Evolutionary conservation across 495 filamentous ascomycete genomes (phyloP).

Genomic region (Sabuloglossum arenarium): DNA sequence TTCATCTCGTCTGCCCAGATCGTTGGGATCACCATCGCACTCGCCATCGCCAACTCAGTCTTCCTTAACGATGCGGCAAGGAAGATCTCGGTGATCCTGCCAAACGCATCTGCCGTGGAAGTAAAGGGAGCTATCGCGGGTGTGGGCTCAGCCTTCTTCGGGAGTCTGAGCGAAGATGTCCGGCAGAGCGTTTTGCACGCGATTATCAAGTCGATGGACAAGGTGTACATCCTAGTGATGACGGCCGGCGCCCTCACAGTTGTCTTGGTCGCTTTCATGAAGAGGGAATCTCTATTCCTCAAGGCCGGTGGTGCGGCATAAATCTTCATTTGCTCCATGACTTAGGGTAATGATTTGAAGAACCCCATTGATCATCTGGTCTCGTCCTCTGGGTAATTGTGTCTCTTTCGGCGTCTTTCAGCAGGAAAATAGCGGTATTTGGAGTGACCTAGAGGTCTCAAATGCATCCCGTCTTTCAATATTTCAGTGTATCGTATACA

Average conservation of each 20-base stretch:
- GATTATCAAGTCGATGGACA: conserved; percentile 28
- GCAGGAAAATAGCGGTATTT: no score
- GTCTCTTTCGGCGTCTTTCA: no score
- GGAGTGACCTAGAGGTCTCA: no score
- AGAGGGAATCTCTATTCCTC: conserved; percentile 29
- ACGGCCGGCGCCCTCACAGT: conserved; percentile 25
- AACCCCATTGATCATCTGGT: no score
- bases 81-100: conserved; percentile 18
- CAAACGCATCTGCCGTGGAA: conserved; percentile 15
- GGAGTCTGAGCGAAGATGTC: conserved; percentile 15
- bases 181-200: conserved; percentile 22
- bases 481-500: no score
- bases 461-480: no score
- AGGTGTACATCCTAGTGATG: conserved; percentile 28
- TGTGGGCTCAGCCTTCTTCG: conserved; percentile 21
- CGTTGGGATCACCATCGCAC: conserved; percentile 26
- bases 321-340: no score
- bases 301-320: conserved; percentile 7
- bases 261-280: conserved; percentile 28
- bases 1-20: conserved; percentile 35
- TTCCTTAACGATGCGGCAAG: conserved; percentile 26
- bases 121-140: conserved; percentile 29
- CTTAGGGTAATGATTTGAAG: no score
- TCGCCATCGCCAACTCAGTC: conserved; percentile 35
- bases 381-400: no score